Evolutionary conservation across 2,329 filamentous ascomycete genomes (phyloP).

Genomic region (Dryadomyces quercus-mongolicae): DNA sequence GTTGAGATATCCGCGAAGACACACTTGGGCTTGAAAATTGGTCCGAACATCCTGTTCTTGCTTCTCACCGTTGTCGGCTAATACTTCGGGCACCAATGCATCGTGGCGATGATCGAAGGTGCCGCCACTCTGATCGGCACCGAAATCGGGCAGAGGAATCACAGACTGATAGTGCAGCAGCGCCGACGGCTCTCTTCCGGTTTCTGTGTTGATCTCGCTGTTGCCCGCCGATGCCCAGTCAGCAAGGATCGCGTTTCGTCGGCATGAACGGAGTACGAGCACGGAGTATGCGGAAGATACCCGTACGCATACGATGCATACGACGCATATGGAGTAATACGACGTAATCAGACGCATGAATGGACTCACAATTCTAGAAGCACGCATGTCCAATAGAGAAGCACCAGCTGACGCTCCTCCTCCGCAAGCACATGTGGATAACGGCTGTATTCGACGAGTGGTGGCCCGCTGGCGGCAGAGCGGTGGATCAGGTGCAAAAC

Average conservation of each 20-base stretch:
- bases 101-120: too few relatives aligned
- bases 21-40: constrained; percentile 7
- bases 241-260: neutral
- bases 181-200: constrained; percentile 1
- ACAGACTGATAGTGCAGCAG: constrained; percentile 7
- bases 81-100: neutral
- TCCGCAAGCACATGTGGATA: neutral
- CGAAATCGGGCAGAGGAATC: constrained; percentile 6
- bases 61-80: neutral
- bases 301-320: too few relatives aligned
- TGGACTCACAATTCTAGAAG: constrained; percentile 10
- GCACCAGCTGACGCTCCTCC: constrained; percentile 7
- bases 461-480: neutral
- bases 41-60: neutral
- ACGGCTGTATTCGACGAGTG: constrained; percentile 6
- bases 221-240: neutral
- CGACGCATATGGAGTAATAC: neutral
- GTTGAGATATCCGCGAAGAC: constrained; percentile 5
- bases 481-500: constrained; percentile 4
- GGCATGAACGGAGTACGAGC: too few relatives aligned
- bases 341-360: too few relatives aligned
- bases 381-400: constrained; percentile 11
- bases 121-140: neutral
- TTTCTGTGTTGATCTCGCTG: constrained; percentile 8
- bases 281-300: neutral